phyloP scores from a whole-genome alignment of 2,329 filamentous ascomycete species.

The Stagonosporopsis rhizophila region DNA sequence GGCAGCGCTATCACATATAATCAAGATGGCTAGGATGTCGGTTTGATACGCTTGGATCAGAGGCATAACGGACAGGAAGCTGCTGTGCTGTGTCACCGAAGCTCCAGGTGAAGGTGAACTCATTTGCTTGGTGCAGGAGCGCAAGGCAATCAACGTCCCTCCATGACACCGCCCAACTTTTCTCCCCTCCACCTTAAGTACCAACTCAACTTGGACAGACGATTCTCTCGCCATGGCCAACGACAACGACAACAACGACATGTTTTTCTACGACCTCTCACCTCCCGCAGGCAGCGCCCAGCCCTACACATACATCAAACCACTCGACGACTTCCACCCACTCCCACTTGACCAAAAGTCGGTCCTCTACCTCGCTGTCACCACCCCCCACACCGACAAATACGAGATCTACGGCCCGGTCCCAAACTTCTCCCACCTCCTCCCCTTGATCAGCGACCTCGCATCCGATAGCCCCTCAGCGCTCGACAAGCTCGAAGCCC shows the following conservation, averaged over 20 bases:
- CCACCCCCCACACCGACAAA: constrained; percentile 30
- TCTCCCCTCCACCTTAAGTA: background rate
- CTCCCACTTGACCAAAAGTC: constrained; percentile 13
- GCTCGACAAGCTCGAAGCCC: constrained; percentile 27
- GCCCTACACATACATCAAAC: constrained; percentile 11
- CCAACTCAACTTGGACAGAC: background rate
- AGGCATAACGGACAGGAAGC: too few species aligned
- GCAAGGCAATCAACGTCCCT: background rate
- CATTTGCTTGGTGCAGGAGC: background rate
- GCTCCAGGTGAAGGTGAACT: background rate
- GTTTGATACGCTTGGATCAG: too few species aligned
- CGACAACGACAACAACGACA: constrained; percentile 7
- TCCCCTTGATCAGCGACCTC: constrained; percentile 22
- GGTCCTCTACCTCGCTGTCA: constrained; percentile 36
- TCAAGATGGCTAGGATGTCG: too few species aligned
- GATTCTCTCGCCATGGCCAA: constrained; percentile 13
- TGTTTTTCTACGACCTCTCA: constrained; percentile 16
- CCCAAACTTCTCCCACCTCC: constrained; percentile 24
- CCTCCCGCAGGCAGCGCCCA: background rate
- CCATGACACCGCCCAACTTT: background rate
- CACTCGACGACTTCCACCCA: constrained; percentile 23
- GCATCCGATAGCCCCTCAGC: constrained; percentile 27
- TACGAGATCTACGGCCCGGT: constrained; percentile 29
- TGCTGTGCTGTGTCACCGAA: background rate
- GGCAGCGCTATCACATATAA: too few species aligned